Evolutionary conservation across 495 filamentous ascomycete species (phyloP), one percentile per base, ranked within the genome.

Genomic region (Pseudoneurospora amorphoporcata): DNA sequence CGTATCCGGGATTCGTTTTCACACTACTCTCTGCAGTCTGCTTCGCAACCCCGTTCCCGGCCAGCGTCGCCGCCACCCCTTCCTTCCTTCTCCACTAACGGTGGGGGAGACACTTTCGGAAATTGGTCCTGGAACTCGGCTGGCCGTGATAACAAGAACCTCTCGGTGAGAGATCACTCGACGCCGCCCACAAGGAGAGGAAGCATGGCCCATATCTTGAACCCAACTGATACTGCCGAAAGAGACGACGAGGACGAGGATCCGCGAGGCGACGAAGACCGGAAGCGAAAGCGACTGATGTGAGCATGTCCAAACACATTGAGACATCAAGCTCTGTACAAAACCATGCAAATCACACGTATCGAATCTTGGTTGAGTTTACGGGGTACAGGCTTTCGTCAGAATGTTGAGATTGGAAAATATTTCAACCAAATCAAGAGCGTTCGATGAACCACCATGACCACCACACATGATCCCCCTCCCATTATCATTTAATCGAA

Each of bases 1-100:
- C 91, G 92, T 65, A 87, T 95, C 41, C 91, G 91, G 39, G 92
- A 96, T 73, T 90, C 90, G 12, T 87, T 97, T 68, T 92, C 92
- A 43, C 88, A 89, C 72, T 97, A 97, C 80, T 92, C 94, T 72
- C 87, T 97, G 73, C 87, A 88, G 68, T 84, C 82, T 3, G 77
- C 82, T 1, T 80, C 78, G 68, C 75, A 80, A 32, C 87, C 90
- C 17, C 87, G 88, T 58, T 94, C 92, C 12, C 87, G 92, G 19
- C 92, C 94, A 69, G 87, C 88, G 12, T 94, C 91, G 3, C 92
- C 93, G 5, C 91, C 91, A 43, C 77, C 79, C 0, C 79, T 79
- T 3, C 83, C 84, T 19, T 84, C 39, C 70, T 85, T 68, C 76
- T 35, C 53, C 32, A 61, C 80, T 17, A 87, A 87, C 70, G 83